A percentile compares a stretch with the other conserved stretches of the same genome.
Conservation (phyloP, 345 rosid genomes). For the Litchi chinensis region DNA sequence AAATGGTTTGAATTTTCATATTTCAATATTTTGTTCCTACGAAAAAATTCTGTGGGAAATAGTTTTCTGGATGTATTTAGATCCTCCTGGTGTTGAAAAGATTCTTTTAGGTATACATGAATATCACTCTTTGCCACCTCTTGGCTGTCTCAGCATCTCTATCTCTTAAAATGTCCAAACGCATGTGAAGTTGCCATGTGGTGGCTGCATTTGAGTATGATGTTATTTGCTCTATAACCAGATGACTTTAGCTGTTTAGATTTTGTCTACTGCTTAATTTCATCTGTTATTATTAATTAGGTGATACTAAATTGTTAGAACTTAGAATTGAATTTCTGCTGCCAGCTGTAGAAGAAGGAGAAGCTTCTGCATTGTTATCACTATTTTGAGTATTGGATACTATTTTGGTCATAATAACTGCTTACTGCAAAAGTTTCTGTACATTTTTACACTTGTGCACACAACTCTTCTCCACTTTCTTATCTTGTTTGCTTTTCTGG, state of each 20-base stretch:
- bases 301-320: background rate
- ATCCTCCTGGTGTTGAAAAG: background rate
- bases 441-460: background rate
- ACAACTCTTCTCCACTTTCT: background rate
- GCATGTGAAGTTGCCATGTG: background rate
- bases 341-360: background rate
- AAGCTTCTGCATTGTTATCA: background rate
- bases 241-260: background rate
- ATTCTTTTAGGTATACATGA: background rate
- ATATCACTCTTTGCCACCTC: background rate
- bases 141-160: background rate
- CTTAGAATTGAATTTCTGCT: background rate
- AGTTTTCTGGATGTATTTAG: background rate
- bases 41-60: background rate
- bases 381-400: background rate
- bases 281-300: background rate
- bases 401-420: background rate
- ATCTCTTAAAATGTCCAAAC: background rate
- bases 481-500: constrained; percentile 10
- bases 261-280: constrained; percentile 6
- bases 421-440: background rate
- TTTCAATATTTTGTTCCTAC: no score
- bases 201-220: background rate
- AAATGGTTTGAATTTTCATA: no score
- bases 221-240: background rate